These are phyloP conservation scores for Diaporthe helianthi DNA, from an alignment of 2,329 filamentous ascomycete genomes.

Conservation along the genomic window DNA sequence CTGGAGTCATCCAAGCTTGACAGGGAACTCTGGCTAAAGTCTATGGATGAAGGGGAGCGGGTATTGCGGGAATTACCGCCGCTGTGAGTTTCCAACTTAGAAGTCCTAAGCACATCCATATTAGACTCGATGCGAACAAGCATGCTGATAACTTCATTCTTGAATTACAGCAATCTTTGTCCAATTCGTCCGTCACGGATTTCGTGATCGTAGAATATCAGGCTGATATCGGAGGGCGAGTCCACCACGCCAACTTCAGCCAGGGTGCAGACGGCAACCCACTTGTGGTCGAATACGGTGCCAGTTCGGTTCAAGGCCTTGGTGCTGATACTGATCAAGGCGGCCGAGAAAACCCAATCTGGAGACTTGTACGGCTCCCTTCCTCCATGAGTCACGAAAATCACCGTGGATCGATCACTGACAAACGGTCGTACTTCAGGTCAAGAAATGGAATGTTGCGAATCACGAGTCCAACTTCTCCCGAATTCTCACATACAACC, in stretches of 20 bases:
- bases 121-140: neutral
- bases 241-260: neutral
- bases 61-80: slow-evolving; percentile 3
- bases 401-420: neutral
- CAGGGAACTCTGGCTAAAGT: neutral
- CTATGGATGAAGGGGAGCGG: neutral
- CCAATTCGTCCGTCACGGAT: slow-evolving; percentile 4
- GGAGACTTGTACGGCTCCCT: neutral
- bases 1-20: neutral
- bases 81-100: neutral
- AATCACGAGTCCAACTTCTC: slow-evolving; percentile 2
- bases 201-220: slow-evolving; percentile 2
- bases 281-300: neutral
- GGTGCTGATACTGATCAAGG: neutral
- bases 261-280: neutral
- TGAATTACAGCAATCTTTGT: neutral
- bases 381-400: too few species aligned
- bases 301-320: slow-evolving; percentile 1
- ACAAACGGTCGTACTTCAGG: neutral
- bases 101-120: neutral
- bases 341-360: slow-evolving; percentile 6
- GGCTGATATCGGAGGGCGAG: neutral
- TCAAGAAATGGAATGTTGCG: slow-evolving; percentile 2
- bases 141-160: neutral
- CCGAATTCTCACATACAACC: slow-evolving; percentile 1